A percentile compares a stretch with the other conserved stretches of the same genome.
These are phyloP conservation scores for Cetraspora pellucida DNA, from an alignment of 192 early-diverging fungal species.

Conservation along the genomic window DNA sequence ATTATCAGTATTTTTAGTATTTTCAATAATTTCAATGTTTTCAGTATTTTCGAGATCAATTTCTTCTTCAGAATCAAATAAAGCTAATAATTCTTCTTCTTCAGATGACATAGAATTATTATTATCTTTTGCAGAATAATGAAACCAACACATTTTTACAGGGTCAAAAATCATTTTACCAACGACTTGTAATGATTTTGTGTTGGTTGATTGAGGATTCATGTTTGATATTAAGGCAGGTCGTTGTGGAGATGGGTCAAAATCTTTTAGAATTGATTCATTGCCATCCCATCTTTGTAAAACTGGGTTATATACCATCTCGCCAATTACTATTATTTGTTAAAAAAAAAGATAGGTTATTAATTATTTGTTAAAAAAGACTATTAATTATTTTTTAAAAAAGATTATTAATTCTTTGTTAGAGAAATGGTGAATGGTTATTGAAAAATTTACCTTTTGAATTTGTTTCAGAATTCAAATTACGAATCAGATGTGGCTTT, in stretches of 20 bases:
- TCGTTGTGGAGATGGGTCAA: not conserved
- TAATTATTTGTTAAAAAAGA: not conserved
- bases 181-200: constrained; percentile 8
- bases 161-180: constrained; percentile 30
- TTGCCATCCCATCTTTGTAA: constrained; percentile 28
- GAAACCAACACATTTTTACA: constrained; percentile 18
- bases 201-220: not conserved
- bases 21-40: not conserved
- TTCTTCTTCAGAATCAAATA: constrained; percentile 26
- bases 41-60: constrained; percentile 1
- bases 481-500: constrained; percentile 21
- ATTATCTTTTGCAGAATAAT: not conserved
- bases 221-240: constrained; percentile 10
- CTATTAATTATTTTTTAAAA: not conserved
- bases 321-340: constrained; percentile 3
- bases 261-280: constrained; percentile 25
- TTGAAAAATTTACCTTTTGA: not conserved
- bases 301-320: constrained; percentile 30
- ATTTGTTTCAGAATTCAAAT: not conserved
- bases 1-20: too few species aligned
- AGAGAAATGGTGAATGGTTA: not conserved
- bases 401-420: not conserved
- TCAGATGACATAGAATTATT: too few species aligned
- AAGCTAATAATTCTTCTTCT: constrained; percentile 18
- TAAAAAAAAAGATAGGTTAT: too few species aligned